Evolutionary conservation across 441 rosid genomes (phyloP).

Genomic region (Gossypium trilobum): DNA sequence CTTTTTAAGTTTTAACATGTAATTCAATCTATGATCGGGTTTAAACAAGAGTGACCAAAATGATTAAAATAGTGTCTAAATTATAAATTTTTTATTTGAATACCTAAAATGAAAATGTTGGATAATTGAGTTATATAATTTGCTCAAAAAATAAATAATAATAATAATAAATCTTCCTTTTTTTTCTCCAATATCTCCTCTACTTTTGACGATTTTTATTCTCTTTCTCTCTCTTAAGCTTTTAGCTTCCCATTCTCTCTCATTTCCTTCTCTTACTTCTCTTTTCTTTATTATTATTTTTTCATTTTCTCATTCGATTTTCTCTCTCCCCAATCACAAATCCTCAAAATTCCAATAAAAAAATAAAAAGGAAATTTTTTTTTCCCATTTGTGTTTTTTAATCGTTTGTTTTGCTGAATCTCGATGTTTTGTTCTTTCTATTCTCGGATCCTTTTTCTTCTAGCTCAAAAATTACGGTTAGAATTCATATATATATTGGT

Average conservation of each 20-base stretch:
- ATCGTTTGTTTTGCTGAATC: conserved; percentile 16
- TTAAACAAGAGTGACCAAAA: no score
- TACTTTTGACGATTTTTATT: not conserved
- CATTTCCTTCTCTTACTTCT: not conserved
- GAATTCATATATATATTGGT: conserved; percentile 13
- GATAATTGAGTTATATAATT: no score
- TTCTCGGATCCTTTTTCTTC: conserved; percentile 34
- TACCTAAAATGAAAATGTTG: no score
- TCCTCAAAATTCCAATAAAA: not conserved
- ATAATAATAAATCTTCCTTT: not conserved
- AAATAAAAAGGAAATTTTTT: not conserved
- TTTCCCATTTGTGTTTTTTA: not conserved
- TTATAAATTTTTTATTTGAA: no score
- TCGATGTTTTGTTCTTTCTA: conserved; percentile 40
- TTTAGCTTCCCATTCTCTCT: not conserved
- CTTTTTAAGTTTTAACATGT: no score
- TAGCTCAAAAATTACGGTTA: conserved; percentile 39
- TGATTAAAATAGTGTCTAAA: no score
- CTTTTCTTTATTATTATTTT: not conserved
- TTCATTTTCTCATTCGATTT: not conserved
- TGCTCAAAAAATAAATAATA: no score
- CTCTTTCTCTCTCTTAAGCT: not conserved
- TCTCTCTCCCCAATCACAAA: not conserved
- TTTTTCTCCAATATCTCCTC: not conserved
- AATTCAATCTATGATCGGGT: no score